phyloP scores from a whole-genome alignment of 495 filamentous ascomycete genomes.

The Podospora australis region DNA sequence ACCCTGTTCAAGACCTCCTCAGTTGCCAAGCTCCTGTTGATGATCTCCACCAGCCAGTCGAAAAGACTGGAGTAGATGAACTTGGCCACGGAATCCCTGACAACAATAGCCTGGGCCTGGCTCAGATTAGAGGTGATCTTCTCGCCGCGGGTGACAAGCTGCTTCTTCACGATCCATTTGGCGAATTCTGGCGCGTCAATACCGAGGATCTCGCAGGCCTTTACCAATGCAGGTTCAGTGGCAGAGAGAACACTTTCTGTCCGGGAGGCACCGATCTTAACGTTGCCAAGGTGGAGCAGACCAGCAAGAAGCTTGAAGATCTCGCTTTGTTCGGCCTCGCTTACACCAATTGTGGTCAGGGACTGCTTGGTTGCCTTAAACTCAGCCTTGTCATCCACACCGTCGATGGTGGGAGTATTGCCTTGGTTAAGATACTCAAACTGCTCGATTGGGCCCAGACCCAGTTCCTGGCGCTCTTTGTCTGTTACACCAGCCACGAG shows the following conservation, averaged over 20 bases:
- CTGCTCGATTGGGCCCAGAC: constrained; percentile 74
- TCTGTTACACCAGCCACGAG: constrained; percentile 91
- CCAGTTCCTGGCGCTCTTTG: constrained; percentile 68
- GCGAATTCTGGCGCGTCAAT: constrained; percentile 85
- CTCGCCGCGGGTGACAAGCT: constrained; percentile 91
- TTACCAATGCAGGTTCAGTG: constrained; percentile 71
- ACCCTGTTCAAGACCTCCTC: constrained; percentile 79
- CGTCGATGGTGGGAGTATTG: constrained; percentile 81
- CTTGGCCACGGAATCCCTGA: constrained; percentile 96
- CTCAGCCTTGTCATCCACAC: constrained; percentile 92
- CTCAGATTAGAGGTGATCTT: constrained; percentile 96
- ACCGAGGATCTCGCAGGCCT: constrained; percentile 80
- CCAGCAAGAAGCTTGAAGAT: constrained; percentile 92
- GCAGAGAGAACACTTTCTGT: constrained; percentile 80
- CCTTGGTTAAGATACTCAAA: constrained; percentile 97
- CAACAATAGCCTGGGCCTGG: constrained; percentile 88
- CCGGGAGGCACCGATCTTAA: constrained; percentile 85
- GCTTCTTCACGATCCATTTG: constrained; percentile 99
- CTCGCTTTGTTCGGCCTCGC: constrained; percentile 61
- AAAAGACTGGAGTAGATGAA: constrained; percentile 98
- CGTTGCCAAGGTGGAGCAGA: constrained; percentile 89
- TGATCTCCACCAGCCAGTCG: constrained; percentile 96
- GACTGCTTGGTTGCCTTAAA: constrained; percentile 84
- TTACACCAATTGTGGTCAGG: constrained; percentile 80
- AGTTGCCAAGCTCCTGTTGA: constrained; percentile 84